Base-by-base conservation (phyloP, 2,329 filamentous ascomycete genomes). In the Zymoseptoria passerinii region DNA sequence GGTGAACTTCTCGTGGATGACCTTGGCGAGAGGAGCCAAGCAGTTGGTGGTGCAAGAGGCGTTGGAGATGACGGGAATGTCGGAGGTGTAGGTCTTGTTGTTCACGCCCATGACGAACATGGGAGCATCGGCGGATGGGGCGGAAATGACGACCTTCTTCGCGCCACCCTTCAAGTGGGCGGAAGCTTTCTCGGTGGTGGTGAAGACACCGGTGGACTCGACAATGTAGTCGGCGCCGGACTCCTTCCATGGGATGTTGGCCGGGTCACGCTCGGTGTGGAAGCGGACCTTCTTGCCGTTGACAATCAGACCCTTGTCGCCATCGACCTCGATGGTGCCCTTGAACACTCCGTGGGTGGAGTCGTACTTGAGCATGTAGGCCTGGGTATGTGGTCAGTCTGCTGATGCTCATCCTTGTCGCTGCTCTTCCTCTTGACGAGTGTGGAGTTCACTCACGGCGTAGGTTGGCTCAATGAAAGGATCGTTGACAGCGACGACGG, bases 41-140 rank as follows among this genome's bases (percentile, higher is more conserved):
- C 94, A 97, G 90, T 99, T 99, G 84, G 94, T 97, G 78, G 94
- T 99, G 90, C 94, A 97, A 71, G 94, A 97, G 72, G 94, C 94
- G 83, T 99, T 99, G 81, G 94, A 97, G 82, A 97, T 90, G 77
- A 99, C 87, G 72, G 90, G 81, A 78, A 94, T 84, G 76, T 89
- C 89, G 76, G 88, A 86, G 78, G 89, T 92, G 87, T 97, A 97
- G 72, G 79, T 83, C 78, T 92, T 84, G 81, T 97, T 83, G 85
- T 97, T 99, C 82, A 99, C 94, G 77, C 94, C 94, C 87, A 96
- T 95, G 76, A 99, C 94, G 86, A 95, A 99, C 94, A 99, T 99
- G 76, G 92, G 92, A 74, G 94, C 94, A 82, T 99, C 94, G 69
- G 89, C 88, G 64, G 90, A 95, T 72, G 90, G 90, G 73, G 90